Evolutionary conservation across 192 early-diverging fungal species (phyloP).

Genomic region (Chytriomyces sp.): DNA sequence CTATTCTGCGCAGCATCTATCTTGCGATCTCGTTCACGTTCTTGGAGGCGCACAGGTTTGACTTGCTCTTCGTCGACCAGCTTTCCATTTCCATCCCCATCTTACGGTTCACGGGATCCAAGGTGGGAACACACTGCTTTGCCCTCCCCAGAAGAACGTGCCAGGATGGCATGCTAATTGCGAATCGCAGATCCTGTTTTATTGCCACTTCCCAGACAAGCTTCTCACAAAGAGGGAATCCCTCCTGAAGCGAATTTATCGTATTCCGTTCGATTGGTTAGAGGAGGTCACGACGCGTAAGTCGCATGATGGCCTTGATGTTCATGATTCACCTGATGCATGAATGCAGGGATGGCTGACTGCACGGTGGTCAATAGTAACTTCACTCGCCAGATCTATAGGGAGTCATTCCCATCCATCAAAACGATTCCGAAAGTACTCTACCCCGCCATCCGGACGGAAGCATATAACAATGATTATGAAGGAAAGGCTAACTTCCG

Average conservation of each 20-base stretch:
- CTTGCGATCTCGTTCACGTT: constrained; percentile 60
- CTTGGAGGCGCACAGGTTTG: constrained; percentile 44
- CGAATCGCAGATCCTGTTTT: constrained; percentile 75
- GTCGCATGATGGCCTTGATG: neutral
- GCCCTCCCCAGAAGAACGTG: neutral
- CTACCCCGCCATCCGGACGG: constrained; percentile 76
- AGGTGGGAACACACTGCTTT: constrained; percentile 38
- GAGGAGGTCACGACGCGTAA: constrained; percentile 85
- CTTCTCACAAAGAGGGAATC: constrained; percentile 69
- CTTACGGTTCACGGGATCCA: constrained; percentile 63
- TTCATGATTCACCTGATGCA: neutral
- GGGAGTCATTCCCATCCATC: constrained; percentile 70
- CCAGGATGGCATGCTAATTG: neutral
- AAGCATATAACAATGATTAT: neutral
- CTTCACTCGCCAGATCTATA: constrained; percentile 79
- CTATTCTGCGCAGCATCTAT: constrained; percentile 74
- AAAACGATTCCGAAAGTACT: constrained; percentile 68
- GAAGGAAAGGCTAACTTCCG: neutral
- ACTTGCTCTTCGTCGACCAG: constrained; percentile 87
- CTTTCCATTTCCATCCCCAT: constrained; percentile 83
- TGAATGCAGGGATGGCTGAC: constrained; percentile 74
- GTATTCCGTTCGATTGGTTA: constrained; percentile 77
- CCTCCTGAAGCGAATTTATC: constrained; percentile 68
- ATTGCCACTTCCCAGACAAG: constrained; percentile 96
- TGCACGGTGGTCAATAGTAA: constrained; percentile 89